These are phyloP conservation scores for Ogataea degrootiae DNA, from an alignment of 805 yeast species.

Conservation along the genomic window DNA sequence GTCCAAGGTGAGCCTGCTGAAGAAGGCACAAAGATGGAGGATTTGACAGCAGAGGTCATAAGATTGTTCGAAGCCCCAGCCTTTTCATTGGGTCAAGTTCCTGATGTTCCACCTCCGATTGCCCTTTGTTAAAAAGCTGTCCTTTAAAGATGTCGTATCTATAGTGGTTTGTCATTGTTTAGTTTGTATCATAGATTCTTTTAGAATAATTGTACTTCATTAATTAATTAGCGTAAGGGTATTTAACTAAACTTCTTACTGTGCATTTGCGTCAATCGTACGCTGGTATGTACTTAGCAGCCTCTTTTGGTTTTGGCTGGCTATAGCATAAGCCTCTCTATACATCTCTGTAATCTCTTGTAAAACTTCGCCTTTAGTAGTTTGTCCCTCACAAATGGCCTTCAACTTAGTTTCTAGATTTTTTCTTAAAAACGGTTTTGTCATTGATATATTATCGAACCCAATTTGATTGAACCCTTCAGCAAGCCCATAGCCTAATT, in stretches of 20 bases:
- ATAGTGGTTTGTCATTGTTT: too few species aligned
- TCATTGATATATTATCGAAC: constrained; percentile 62
- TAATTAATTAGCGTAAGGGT: neutral
- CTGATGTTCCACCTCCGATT: constrained; percentile 69
- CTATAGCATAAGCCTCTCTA: constrained; percentile 52
- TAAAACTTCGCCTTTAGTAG: constrained; percentile 49
- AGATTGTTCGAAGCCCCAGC: constrained; percentile 41
- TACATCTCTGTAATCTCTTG: constrained; percentile 52
- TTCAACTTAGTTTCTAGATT: constrained; percentile 65
- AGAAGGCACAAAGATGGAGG: constrained; percentile 27
- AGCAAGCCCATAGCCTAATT: constrained; percentile 79
- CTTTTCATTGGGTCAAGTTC: constrained; percentile 61
- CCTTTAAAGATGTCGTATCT: too few species aligned
- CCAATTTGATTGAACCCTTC: constrained; percentile 83
- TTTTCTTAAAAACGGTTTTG: constrained; percentile 85
- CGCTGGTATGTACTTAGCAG: constrained; percentile 33
- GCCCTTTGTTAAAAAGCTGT: constrained; percentile 31
- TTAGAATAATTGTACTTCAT: neutral
- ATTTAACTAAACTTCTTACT: neutral
- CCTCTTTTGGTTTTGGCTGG: constrained; percentile 36
- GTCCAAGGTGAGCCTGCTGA: constrained; percentile 21
- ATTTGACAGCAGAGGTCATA: constrained; percentile 39
- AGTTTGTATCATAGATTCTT: neutral
- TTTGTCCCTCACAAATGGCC: constrained; percentile 62
- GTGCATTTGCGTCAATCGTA: constrained; percentile 7